These are phyloP conservation scores for Eudorina sp. DNA, from an alignment of 139 green algal species.

Conservation along the genomic window DNA sequence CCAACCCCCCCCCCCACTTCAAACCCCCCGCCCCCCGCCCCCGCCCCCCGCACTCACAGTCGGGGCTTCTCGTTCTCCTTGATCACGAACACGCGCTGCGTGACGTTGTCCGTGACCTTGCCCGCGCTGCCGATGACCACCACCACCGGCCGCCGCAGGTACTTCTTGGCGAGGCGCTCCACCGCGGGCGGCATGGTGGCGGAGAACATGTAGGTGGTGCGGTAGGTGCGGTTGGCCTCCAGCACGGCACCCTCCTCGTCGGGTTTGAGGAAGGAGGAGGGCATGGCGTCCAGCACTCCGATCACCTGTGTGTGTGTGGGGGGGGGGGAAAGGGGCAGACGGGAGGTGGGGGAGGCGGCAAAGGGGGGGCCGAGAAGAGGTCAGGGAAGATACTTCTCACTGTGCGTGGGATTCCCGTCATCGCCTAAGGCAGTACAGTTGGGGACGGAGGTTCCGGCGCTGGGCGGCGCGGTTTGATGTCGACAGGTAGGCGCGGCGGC, in stretches of 20 bases:
- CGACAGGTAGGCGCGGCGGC: no score
- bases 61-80: slow-evolving; percentile 51
- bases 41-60: slow-evolving; percentile 13
- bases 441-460: no score
- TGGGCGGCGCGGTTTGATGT: no score
- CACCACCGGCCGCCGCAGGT: slow-evolving; percentile 75
- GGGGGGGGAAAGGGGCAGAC: neutral
- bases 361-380: neutral
- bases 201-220: slow-evolving; percentile 99
- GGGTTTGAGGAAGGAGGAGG: slow-evolving; percentile 91
- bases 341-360: neutral
- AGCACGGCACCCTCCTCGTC: slow-evolving; percentile 85
- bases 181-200: slow-evolving; percentile 97
- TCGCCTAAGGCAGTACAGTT: no score
- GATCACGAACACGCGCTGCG: slow-evolving; percentile 86
- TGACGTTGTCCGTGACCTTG: slow-evolving; percentile 90
- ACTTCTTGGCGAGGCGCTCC: slow-evolving; percentile 90
- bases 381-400: no score
- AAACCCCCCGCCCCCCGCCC: no score
- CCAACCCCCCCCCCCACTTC: no score
- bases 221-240: slow-evolving; percentile 82
- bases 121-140: slow-evolving; percentile 94
- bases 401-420: no score
- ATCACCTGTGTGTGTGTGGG: slow-evolving; percentile 78
- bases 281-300: slow-evolving; percentile 95